Evolutionary conservation across 257 asterid species (phyloP), one percentile per base, ranked within the genome.

Genomic region (Solanum pennellii): DNA sequence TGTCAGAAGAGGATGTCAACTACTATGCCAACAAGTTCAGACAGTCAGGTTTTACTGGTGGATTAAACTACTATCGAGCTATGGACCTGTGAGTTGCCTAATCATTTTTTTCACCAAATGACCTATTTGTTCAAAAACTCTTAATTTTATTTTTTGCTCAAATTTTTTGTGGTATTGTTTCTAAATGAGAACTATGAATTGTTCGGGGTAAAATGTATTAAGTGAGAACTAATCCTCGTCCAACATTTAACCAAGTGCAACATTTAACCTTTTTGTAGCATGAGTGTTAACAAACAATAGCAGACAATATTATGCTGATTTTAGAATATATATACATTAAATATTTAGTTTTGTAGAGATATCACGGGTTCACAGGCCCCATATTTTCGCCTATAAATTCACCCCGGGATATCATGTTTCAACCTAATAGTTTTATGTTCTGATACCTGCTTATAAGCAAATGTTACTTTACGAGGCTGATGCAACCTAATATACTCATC

Each of bases 1-100:
- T 97, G 83, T 92, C 98, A 0, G 97, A 97, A 89, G 96, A 94
- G 25, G 99, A 97, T 74, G 94, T 93, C 74, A 86, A 90, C 12
- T 95, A 93, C 86, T 97, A 94, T 83, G 96, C 94, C 44, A 89
- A 52, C 76, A 95, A 97, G 74, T 97, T 91, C 89, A 77, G 89
- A 88, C 91, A 92, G 88, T 91, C 44, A 74, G 99, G 98, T 80
- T 97, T 97, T 92, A 95, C 98, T 0, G 99, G 99, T 77, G 98
- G 97, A 88, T 91, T 97, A 90, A 97, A 97, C 92, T 95, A 94
- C 91, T 97, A 95, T 91, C 94, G 99, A 90, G 98, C 89, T 13
- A 82, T 96, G 93, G 95, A 96, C 90, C 88, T 96, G 98, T 96
- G 93, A 94, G 98, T 86, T 89, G 56, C 41, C 21, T 82, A 16